These are phyloP conservation scores for Alternaria infectoria DNA, from an alignment of 2,329 filamentous ascomycete genomes.

Conservation along the genomic window DNA sequence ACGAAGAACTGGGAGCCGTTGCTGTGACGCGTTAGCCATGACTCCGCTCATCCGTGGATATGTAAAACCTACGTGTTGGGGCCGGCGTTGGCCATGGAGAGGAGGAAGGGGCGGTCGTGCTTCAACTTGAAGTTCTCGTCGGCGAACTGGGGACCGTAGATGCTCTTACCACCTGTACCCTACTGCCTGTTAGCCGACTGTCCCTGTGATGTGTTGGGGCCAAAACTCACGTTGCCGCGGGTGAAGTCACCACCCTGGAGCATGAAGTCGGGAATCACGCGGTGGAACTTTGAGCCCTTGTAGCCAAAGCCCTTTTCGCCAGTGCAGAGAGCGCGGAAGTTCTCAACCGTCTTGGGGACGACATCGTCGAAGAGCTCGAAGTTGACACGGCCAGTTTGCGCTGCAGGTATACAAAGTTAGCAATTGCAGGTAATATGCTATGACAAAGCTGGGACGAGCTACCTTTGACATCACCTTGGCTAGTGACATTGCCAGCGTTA, in stretches of 20 bases:
- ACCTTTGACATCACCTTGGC: conserved; percentile 62
- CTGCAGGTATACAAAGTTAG: conserved; percentile 53
- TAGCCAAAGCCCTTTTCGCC: conserved; percentile 83
- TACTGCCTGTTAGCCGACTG: conserved; percentile 48
- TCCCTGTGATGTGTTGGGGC: not conserved
- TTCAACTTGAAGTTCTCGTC: conserved; percentile 87
- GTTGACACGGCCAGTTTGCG: conserved; percentile 78
- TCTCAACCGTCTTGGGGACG: conserved; percentile 85
- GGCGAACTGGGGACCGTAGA: conserved; percentile 92
- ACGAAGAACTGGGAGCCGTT: conserved; percentile 78
- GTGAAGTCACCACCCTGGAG: conserved; percentile 97
- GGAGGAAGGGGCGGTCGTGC: conserved; percentile 77
- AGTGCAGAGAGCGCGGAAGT: conserved; percentile 86
- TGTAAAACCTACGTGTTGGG: conserved; percentile 75
- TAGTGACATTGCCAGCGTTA: conserved; percentile 59
- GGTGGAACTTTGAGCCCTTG: conserved; percentile 84
- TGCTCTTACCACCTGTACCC: conserved; percentile 91
- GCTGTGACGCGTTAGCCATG: conserved; percentile 47
- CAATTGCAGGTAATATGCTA: conserved; percentile 11
- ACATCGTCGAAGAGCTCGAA: conserved; percentile 86
- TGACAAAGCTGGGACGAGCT: conserved; percentile 43
- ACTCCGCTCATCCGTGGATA: not conserved
- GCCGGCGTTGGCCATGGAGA: conserved; percentile 96
- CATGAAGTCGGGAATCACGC: conserved; percentile 93
- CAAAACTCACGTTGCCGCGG: conserved; percentile 77